Evolutionary conservation across 305 asterid genomes (phyloP).

Genomic region (Striga hermonthica): DNA sequence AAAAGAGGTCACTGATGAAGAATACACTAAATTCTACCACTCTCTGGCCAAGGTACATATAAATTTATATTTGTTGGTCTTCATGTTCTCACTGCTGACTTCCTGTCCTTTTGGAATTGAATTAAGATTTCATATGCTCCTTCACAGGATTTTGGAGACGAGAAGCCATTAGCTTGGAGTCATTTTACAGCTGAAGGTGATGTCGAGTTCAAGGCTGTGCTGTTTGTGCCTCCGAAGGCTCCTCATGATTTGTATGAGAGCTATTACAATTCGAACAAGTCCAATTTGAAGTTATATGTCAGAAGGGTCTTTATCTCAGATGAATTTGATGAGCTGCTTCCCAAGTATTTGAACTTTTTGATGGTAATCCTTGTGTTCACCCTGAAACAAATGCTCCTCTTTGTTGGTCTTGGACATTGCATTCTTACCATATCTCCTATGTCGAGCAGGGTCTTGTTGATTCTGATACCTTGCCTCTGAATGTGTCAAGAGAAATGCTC

Average conservation of each 20-base stretch:
- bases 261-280: conserved; percentile 65
- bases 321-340: conserved; percentile 78
- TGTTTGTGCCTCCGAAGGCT: conserved; percentile 84
- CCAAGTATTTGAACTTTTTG: conserved; percentile 74
- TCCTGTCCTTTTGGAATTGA: too few relatives aligned
- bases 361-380: conserved; percentile 34
- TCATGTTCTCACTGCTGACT: conserved; percentile 8
- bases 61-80: too few relatives aligned
- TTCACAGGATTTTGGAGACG: conserved; percentile 63
- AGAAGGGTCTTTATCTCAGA: conserved; percentile 81
- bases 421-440: conserved; percentile 24
- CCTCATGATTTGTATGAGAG: conserved; percentile 81
- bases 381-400: not conserved
- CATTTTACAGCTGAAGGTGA: conserved; percentile 87
- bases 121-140: too few relatives aligned
- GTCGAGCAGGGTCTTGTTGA: conserved; percentile 83
- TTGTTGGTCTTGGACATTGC: not conserved
- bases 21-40: conserved; percentile 66
- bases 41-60: conserved; percentile 83
- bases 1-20: conserved; percentile 78
- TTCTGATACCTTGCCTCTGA: conserved; percentile 93
- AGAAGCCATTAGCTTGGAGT: conserved; percentile 75
- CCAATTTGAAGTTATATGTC: conserved; percentile 67
- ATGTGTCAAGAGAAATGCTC: conserved; percentile 95
- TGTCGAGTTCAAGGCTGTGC: conserved; percentile 77